These are phyloP conservation scores for Platanus orientalis DNA, from an alignment of 164 flowering plant genomes.

Conservation along the genomic window DNA sequence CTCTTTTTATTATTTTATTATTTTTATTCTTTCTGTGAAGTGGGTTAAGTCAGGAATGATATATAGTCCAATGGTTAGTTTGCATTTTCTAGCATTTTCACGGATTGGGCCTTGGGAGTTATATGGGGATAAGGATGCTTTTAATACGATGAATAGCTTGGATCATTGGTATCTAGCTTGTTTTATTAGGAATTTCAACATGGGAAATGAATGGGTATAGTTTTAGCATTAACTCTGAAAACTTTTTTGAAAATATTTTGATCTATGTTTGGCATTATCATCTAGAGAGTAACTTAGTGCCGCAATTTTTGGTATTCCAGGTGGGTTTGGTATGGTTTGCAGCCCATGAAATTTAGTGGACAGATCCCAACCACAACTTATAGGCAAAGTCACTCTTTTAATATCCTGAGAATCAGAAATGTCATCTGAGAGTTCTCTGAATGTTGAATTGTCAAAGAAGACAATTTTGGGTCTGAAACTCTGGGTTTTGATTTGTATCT, in stretches of 20 bases:
- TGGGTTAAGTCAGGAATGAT: constrained; percentile 17
- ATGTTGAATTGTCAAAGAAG: background rate
- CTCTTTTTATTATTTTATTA: no score
- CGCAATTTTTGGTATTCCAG: constrained; percentile 16
- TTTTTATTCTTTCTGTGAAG: constrained; percentile 7
- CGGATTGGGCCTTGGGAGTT: background rate
- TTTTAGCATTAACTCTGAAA: background rate
- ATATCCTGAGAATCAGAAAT: background rate
- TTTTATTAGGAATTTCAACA: background rate
- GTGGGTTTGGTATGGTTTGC: constrained; percentile 19
- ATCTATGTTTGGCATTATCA: constrained; percentile 5
- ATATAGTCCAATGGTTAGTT: constrained; percentile 6
- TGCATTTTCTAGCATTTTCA: constrained; percentile 4
- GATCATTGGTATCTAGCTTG: constrained; percentile 1
- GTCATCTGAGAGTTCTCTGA: background rate
- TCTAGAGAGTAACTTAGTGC: background rate
- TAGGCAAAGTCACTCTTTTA: background rate
- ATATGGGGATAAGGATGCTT: background rate
- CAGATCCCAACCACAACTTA: background rate
- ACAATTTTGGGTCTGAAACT: constrained; percentile 1
- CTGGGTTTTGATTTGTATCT: constrained; percentile 11
- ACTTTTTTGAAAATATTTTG: constrained; percentile 1
- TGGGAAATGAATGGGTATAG: background rate
- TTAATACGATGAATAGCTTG: background rate
- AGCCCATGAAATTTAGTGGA: background rate